These are phyloP conservation scores for Xylaria sp. DNA, from an alignment of 2,329 filamentous ascomycete species.

Conservation along the genomic window DNA sequence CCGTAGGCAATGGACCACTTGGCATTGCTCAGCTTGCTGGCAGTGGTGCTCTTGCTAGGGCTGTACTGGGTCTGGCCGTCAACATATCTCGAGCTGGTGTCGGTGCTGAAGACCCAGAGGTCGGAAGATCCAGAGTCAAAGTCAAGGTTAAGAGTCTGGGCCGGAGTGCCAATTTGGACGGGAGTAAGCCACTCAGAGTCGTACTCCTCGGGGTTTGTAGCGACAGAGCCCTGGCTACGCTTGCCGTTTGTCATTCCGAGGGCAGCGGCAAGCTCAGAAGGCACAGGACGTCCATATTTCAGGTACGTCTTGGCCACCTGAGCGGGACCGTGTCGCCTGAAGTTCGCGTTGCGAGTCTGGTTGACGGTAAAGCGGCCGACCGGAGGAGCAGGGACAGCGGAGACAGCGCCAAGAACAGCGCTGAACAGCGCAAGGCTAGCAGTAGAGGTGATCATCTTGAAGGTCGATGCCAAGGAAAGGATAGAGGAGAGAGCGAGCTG, in stretches of 20 bases:
- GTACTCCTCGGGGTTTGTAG: slow-evolving; percentile 31
- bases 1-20: slow-evolving; percentile 44
- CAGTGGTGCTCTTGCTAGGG: slow-evolving; percentile 38
- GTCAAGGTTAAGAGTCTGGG: slow-evolving; percentile 44
- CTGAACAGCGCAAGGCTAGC: slow-evolving; percentile 35
- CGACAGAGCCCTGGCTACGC: slow-evolving; percentile 31
- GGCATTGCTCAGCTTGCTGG: slow-evolving; percentile 34
- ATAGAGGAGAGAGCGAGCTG: slow-evolving; percentile 9
- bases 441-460: slow-evolving; percentile 35
- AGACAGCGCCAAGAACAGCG: slow-evolving; percentile 32
- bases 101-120: slow-evolving; percentile 45
- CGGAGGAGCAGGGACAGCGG: slow-evolving; percentile 34
- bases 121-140: slow-evolving; percentile 47
- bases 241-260: slow-evolving; percentile 30
- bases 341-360: slow-evolving; percentile 38
- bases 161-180: slow-evolving; percentile 44
- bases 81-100: slow-evolving; percentile 30
- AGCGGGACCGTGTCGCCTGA: slow-evolving; percentile 35
- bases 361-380: slow-evolving; percentile 34
- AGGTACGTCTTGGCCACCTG: slow-evolving; percentile 40
- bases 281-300: slow-evolving; percentile 39
- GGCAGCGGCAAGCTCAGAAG: slow-evolving; percentile 31
- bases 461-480: slow-evolving; percentile 1
- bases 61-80: slow-evolving; percentile 41
- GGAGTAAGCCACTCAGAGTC: slow-evolving; percentile 41